Evolutionary conservation across 1,284 basidiomycete genomes (phyloP).

Genomic region (Termitomyces sp.): DNA sequence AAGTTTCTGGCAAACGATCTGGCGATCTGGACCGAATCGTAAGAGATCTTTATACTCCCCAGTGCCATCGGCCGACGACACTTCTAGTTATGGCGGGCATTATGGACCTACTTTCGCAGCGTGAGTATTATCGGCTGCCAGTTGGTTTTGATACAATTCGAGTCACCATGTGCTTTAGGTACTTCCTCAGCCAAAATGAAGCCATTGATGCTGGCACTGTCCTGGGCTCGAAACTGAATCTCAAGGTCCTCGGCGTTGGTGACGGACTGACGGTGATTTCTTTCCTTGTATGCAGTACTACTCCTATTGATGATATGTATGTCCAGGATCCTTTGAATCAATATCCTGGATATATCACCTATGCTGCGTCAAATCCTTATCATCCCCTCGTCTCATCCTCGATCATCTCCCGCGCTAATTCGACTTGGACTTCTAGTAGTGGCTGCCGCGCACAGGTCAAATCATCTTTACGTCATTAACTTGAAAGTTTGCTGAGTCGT

Average conservation of each 20-base stretch:
- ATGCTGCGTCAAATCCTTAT: constrained; percentile 52
- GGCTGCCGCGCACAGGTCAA: constrained; percentile 46
- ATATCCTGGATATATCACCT: constrained; percentile 52
- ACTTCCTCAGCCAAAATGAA: constrained; percentile 58
- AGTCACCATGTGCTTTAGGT: constrained; percentile 23
- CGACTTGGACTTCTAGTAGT: constrained; percentile 36
- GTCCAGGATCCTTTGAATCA: constrained; percentile 49
- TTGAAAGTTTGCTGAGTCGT: not conserved
- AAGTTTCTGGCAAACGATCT: constrained; percentile 46
- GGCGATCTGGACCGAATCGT: constrained; percentile 63
- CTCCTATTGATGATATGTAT: not conserved
- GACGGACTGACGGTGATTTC: constrained; percentile 53
- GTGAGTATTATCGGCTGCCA: constrained; percentile 25
- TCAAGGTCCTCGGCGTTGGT: constrained; percentile 58
- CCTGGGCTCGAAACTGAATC: constrained; percentile 47
- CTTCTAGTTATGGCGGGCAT: constrained; percentile 52
- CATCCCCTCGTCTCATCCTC: constrained; percentile 42
- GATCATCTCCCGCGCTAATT: constrained; percentile 36
- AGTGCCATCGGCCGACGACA: not conserved
- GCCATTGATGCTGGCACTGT: constrained; percentile 47
- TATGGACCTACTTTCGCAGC: constrained; percentile 60
- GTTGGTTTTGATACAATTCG: not conserved
- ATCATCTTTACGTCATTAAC: not conserved
- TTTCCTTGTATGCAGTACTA: not conserved
- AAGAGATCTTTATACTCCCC: constrained; percentile 12